Evolutionary conservation across 345 rosid genomes (phyloP).

Genomic region (Brassica napus): DNA sequence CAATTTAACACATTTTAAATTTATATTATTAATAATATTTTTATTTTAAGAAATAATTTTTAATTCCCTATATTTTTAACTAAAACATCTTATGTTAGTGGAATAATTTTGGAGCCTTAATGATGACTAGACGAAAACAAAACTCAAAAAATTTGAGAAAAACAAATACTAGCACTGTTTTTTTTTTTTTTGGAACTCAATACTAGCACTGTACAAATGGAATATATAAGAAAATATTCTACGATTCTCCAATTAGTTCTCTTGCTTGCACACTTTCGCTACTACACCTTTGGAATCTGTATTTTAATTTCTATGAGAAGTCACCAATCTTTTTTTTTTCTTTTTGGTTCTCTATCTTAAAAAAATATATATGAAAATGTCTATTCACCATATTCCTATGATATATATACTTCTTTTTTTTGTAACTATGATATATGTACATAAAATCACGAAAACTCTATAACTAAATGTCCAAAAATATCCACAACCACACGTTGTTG

Average conservation of each 20-base stretch:
- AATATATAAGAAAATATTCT: neutral
- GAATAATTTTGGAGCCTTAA: neutral
- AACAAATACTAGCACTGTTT: neutral
- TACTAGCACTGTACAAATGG: neutral
- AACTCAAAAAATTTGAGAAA: neutral
- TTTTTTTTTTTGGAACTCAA: no score
- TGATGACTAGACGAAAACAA: slow-evolving; percentile 5
- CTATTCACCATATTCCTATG: neutral
- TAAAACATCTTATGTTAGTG: neutral
- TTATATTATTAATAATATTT: neutral
- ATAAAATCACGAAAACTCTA: neutral
- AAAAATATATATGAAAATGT: neutral
- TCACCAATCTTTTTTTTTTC: neutral
- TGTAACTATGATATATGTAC: neutral
- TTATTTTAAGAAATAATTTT: neutral
- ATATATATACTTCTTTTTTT: neutral
- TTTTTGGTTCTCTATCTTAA: neutral
- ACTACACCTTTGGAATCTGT: neutral
- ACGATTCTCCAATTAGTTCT: neutral
- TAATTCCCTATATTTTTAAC: neutral
- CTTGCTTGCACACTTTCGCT: slow-evolving; percentile 29
- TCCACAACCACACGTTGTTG: slow-evolving; percentile 3
- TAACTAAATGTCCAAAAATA: neutral
- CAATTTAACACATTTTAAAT: neutral
- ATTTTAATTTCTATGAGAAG: slow-evolving; percentile 1